phyloP scores from a whole-genome alignment of 1,284 basidiomycete genomes.

The Neotropicomus parvogracilis region DNA sequence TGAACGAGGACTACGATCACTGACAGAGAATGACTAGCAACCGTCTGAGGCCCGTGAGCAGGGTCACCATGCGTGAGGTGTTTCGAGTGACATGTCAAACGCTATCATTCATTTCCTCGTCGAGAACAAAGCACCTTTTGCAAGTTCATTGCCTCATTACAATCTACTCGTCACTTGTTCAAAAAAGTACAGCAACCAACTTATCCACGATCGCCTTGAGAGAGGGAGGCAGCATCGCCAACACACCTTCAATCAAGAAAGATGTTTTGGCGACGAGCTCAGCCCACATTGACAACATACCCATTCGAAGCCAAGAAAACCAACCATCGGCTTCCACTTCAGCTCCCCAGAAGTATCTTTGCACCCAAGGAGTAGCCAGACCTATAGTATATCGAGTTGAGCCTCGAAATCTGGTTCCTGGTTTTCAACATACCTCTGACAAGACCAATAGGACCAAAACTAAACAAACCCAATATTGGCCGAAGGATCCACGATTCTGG shows the following conservation, averaged over 20 bases:
- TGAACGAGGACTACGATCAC: too few species aligned
- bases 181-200: too few species aligned
- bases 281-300: neutral
- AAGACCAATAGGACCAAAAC: slow-evolving; percentile 19
- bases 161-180: too few species aligned
- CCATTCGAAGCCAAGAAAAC: slow-evolving; percentile 10
- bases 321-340: slow-evolving; percentile 8
- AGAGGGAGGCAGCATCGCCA: neutral
- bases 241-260: neutral
- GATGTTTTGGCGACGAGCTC: neutral
- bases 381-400: slow-evolving; percentile 2
- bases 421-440: slow-evolving; percentile 12
- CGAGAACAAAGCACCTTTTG: too few species aligned
- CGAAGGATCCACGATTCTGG: slow-evolving; percentile 12
- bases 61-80: too few species aligned
- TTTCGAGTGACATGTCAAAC: too few species aligned
- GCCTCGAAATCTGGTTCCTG: rapidly evolving
- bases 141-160: too few species aligned
- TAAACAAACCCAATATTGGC: slow-evolving; percentile 12
- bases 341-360: slow-evolving; percentile 11
- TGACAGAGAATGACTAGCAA: too few species aligned
- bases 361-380: slow-evolving; percentile 13
- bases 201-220: neutral
- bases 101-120: too few species aligned
- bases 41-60: too few species aligned